Base-by-base conservation (phyloP, 768 basidiomycete species). In the Suillus spraguei region DNA sequence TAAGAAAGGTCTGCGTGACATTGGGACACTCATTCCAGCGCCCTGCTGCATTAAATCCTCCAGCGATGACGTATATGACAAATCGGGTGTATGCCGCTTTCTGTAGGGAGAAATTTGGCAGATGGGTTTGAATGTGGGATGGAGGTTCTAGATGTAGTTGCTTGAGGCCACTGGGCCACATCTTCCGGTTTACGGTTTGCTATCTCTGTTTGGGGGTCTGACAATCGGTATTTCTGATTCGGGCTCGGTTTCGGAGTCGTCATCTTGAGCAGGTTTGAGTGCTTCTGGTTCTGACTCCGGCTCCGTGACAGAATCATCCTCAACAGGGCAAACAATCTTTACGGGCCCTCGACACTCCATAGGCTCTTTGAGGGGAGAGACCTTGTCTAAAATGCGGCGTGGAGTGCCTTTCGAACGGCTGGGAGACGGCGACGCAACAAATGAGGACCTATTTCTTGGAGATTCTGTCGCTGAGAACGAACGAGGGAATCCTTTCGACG, bases 171-270 rank as follows among this genome's bases (percentile, higher is more conserved):
- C 28, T 50, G 46, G 17, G 32, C 38, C 17, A 42, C 65, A 42
- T 61, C 68, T 64, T 49, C 33, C 11, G 5, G 20, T 53, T 35
- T n/a, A 4, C 33, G 11, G 11, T n/a, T 65, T 35, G 63, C 38
- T 1, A 75, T 70, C 42, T 59, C 64, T 5, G 68, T 66, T n/a
- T 14, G 68, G 10, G 24, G 11, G 24, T 13, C 28, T 41, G 41
- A 58, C 56, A 5, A 5, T 72, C 68, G 20, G 69, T 69, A 28
- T 76, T 17, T 41, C 75, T 20, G 75, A 77, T 53, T 78, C 75
- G 39, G 77, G 69, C 61, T 75, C 74, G 4, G 74, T 75, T 22
- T 64, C 69, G 22, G 74, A 75, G 33, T 74, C 74, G 39, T 74
- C 71, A 22, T 66, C 67, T 13, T 0, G 17, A n/a, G 39, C 14